Percentiles rank a stretch among this genome's conserved stretches.
Conservation (phyloP, 1,284 basidiomycete species). For the Microstroma glucosiphilum region DNA sequence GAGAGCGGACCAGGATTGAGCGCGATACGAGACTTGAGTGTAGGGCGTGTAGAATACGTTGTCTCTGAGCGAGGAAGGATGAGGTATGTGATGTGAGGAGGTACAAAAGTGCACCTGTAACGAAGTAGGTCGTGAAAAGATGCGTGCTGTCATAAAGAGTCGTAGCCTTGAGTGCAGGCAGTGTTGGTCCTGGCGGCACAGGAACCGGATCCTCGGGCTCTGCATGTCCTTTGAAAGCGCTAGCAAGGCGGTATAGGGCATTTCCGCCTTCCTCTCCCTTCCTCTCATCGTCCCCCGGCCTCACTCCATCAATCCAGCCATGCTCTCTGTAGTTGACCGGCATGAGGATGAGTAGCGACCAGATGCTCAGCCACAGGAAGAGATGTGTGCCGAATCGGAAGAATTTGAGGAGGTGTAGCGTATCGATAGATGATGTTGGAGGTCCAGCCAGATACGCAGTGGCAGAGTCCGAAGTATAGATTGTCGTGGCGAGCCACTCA, state of each 20-base stretch:
- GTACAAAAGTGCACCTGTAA: constrained; percentile 75
- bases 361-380: constrained; percentile 6
- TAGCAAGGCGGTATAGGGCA: constrained; percentile 22
- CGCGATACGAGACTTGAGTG: constrained; percentile 88
- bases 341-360: constrained; percentile 37
- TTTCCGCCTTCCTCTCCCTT: constrained; percentile 23
- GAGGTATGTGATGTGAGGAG: constrained; percentile 83
- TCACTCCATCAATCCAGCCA: constrained; percentile 48
- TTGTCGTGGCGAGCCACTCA: constrained; percentile 90
- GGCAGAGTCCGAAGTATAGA: constrained; percentile 61
- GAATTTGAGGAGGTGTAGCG: constrained; percentile 47
- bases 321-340: constrained; percentile 48
- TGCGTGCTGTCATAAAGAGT: constrained; percentile 60
- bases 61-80: constrained; percentile 81
- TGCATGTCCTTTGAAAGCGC: neutral
- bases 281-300: constrained; percentile 30
- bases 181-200: constrained; percentile 50
- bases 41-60: constrained; percentile 85
- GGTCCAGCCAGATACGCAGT: constrained; percentile 63
- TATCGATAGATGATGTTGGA: constrained; percentile 52
- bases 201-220: constrained; percentile 1
- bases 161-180: constrained; percentile 34
- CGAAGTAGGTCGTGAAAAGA: constrained; percentile 84
- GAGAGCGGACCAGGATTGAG: constrained; percentile 77
- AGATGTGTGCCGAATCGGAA: constrained; percentile 18